A percentile compares a stretch with the other conserved stretches of the same genome.
Evolutionary conservation across 2,329 filamentous ascomycete genomes (phyloP).

Genomic region (Calonectria multiphialidica): DNA sequence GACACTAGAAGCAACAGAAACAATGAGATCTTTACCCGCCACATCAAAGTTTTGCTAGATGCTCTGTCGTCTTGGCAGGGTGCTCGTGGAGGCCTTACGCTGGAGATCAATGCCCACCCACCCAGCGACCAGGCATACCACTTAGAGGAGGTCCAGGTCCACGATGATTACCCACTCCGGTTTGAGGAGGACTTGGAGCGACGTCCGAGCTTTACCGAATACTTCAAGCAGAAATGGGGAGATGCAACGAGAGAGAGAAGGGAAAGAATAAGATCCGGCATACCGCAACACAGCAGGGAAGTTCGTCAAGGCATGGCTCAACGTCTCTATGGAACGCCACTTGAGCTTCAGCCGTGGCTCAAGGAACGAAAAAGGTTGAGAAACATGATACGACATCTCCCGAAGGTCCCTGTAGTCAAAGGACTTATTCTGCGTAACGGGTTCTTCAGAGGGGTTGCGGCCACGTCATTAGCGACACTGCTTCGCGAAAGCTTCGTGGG

Average conservation of each 20-base stretch:
- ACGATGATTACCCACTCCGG: conserved; percentile 23
- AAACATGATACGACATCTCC: conserved; percentile 1
- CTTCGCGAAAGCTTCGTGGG: conserved; percentile 28
- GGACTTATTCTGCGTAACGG: conserved; percentile 16
- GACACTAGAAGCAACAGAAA: conserved; percentile 18
- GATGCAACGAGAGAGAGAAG: not conserved
- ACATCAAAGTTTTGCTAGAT: conserved; percentile 19
- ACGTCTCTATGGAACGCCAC: conserved; percentile 20
- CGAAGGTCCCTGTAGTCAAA: conserved; percentile 26
- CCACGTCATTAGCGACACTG: conserved; percentile 19
- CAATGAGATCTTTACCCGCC: conserved; percentile 23
- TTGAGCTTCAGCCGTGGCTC: conserved; percentile 20
- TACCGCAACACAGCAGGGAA: too few species aligned
- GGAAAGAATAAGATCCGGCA: not conserved
- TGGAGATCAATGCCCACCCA: conserved; percentile 28
- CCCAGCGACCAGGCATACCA: conserved; percentile 24
- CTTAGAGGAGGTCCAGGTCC: not conserved
- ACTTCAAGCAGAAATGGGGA: not conserved
- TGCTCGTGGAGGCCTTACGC: conserved; percentile 22
- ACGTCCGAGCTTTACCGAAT: not conserved
- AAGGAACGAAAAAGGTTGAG: not conserved
- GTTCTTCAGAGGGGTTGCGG: conserved; percentile 19
- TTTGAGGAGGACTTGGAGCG: conserved; percentile 21
- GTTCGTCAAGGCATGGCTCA: not conserved
- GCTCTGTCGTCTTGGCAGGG: conserved; percentile 26